Base-by-base conservation (phyloP, 345 rosid species). In the Citrus trifoliata region DNA sequence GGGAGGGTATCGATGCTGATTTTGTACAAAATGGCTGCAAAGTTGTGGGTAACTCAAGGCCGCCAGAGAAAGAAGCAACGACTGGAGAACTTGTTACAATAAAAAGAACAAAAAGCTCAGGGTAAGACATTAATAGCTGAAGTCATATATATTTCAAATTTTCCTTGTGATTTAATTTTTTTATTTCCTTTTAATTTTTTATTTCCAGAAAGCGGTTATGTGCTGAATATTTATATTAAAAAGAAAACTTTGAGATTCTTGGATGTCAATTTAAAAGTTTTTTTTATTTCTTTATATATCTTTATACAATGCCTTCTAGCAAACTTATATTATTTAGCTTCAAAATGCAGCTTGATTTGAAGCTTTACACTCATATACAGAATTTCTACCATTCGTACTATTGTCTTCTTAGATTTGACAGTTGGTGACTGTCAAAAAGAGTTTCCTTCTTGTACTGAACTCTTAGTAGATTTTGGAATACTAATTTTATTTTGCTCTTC, bases 1-100 rank as follows among this genome's bases (percentile, higher is more conserved):
- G 89, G 76, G 81, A 82, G 75, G 76, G 79, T 67, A 48, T 68
- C 59, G 79, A 58, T 80, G 80, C 58, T 51, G 80, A 80, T 76
- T 74, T 65, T 46, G 67, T 33, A 22, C 88, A 79, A 73, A 80
- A 72, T 82, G 79, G 58, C 68, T 38, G 80, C 78, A 85, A 82
- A 76, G 77, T 70, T 28, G 70, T 71, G 74, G 83, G 75, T 78
- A 78, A 70, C 79, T 74, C 83, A 70, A 86, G 77, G 73, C 32
- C 69, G 66, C 86, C 84, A 73, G 85, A 85, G 55, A 86, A 80
- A 75, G 82, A 74, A 78, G 75, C 81, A 24, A 75, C 56, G 21
- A 85, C 82, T 42, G 88, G 73, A 76, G 83, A 81, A 75, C 77
- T 85, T 77, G 67, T 71, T 73, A 73, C 79, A 78, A 82, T 81